Conservation (phyloP, 495 filamentous ascomycete genomes). For the Lasiosphaeris hirsuta region DNA sequence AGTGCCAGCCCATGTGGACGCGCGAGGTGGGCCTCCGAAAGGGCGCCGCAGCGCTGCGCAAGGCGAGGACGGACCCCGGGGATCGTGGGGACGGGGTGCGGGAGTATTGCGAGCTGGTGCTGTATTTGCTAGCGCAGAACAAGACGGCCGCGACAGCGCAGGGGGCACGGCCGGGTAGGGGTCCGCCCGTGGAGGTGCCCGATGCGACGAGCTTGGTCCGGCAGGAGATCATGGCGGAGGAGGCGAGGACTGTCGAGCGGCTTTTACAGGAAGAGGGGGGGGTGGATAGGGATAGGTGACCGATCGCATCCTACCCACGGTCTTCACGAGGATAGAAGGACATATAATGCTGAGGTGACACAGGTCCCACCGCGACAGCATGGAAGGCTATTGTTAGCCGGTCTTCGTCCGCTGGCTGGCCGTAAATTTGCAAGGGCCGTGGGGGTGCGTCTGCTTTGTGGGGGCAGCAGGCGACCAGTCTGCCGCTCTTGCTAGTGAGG, state of each 20-base stretch:
- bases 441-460: too few relatives aligned
- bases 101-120: conserved; percentile 45
- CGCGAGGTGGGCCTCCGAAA: conserved; percentile 36
- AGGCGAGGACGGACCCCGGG: conserved; percentile 30
- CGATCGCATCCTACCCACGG: not conserved
- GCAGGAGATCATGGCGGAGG: conserved; percentile 30
- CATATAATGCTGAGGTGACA: too few relatives aligned
- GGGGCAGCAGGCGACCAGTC: too few relatives aligned
- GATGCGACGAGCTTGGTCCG: conserved; percentile 22
- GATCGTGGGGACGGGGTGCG: conserved; percentile 43
- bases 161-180: not conserved
- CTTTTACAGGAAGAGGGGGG: conserved; percentile 34
- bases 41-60: conserved; percentile 35
- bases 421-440: too few relatives aligned
- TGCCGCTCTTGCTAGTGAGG: too few relatives aligned
- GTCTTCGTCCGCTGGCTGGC: too few relatives aligned
- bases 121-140: conserved; percentile 30
- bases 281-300: conserved; percentile 3
- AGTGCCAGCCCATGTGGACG: conserved; percentile 31
- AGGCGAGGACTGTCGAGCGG: conserved; percentile 33
- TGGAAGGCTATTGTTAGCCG: not conserved
- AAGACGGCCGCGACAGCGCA: not conserved
- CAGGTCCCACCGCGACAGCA: too few relatives aligned
- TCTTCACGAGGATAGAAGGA: too few relatives aligned
- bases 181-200: too few relatives aligned